Conservation (phyloP, 768 basidiomycete genomes). For the Pulveroboletus sp. region DNA sequence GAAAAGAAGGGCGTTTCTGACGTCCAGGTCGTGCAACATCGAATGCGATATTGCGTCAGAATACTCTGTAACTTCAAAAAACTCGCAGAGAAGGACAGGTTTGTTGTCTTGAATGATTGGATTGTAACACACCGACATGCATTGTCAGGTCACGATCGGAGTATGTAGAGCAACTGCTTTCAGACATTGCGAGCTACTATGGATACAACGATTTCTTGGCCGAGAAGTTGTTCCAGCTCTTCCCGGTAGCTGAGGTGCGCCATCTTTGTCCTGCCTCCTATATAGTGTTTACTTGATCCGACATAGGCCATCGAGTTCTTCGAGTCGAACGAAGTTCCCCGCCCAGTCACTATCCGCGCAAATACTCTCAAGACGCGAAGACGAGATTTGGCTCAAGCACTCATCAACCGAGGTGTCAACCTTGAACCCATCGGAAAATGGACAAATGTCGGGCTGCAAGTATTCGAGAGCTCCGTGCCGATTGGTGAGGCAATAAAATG, state of each 20-base stretch:
- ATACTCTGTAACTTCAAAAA: constrained; percentile 70
- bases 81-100: constrained; percentile 62
- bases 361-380: constrained; percentile 93
- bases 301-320: constrained; percentile 93
- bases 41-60: constrained; percentile 74
- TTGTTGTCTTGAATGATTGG: constrained; percentile 4
- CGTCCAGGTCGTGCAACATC: constrained; percentile 67
- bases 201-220: constrained; percentile 95
- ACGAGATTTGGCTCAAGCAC: constrained; percentile 87
- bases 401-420: constrained; percentile 95
- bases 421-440: constrained; percentile 98
- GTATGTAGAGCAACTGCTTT: constrained; percentile 80
- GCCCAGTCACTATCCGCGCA: constrained; percentile 96
- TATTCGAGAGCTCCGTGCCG: constrained; percentile 94
- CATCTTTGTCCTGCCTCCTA: neutral
- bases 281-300: neutral
- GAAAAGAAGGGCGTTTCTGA: constrained; percentile 70
- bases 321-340: constrained; percentile 91
- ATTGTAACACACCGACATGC: constrained; percentile 2
- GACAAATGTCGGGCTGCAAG: constrained; percentile 98
- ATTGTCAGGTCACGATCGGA: constrained; percentile 74
- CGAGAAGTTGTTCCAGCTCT: constrained; percentile 91
- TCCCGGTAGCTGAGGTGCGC: constrained; percentile 84
- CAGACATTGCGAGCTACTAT: constrained; percentile 92
- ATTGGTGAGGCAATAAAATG: constrained; percentile 54